phyloP scores from a whole-genome alignment of 345 rosid species.

The Hypericum perforatum region DNA sequence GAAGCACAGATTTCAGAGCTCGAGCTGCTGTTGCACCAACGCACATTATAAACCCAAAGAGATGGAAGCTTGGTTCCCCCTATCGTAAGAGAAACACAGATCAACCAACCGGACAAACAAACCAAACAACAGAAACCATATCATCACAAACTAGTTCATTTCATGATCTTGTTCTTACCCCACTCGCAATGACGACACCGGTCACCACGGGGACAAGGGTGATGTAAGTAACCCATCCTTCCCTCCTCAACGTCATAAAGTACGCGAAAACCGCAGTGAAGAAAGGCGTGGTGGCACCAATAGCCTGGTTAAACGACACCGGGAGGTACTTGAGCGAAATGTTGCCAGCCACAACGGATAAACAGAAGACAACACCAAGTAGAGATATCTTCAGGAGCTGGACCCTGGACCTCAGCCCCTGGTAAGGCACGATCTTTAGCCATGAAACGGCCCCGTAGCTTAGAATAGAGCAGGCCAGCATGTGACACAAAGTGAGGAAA shows the following conservation, averaged over 20 bases:
- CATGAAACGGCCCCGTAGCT: slow-evolving; percentile 19
- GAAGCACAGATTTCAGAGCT: slow-evolving; percentile 39
- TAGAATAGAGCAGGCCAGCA: slow-evolving; percentile 28
- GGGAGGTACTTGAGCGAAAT: slow-evolving; percentile 37
- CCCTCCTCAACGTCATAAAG: slow-evolving; percentile 26
- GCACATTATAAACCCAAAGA: slow-evolving; percentile 37
- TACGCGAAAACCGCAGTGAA: slow-evolving; percentile 36
- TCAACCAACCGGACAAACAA: not conserved
- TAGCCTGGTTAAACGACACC: slow-evolving; percentile 41
- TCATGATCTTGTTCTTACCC: slow-evolving; percentile 17
- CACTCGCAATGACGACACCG: slow-evolving; percentile 37
- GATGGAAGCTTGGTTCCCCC: slow-evolving; percentile 46
- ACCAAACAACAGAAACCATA: slow-evolving; percentile 2
- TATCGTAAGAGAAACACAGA: slow-evolving; percentile 12
- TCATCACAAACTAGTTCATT: not conserved
- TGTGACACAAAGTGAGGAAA: slow-evolving; percentile 29
- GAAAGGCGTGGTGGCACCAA: slow-evolving; percentile 43
- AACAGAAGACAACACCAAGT: slow-evolving; percentile 33
- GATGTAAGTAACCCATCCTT: slow-evolving; percentile 30
- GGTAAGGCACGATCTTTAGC: slow-evolving; percentile 30
- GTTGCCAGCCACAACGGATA: slow-evolving; percentile 39
- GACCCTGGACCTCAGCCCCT: slow-evolving; percentile 16
- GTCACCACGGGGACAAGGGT: slow-evolving; percentile 37
- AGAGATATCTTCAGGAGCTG: slow-evolving; percentile 36
- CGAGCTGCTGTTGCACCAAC: slow-evolving; percentile 40